These are phyloP conservation scores for Clonostachys byssicola DNA, from an alignment of 2,329 filamentous ascomycete species.

Conservation along the genomic window DNA sequence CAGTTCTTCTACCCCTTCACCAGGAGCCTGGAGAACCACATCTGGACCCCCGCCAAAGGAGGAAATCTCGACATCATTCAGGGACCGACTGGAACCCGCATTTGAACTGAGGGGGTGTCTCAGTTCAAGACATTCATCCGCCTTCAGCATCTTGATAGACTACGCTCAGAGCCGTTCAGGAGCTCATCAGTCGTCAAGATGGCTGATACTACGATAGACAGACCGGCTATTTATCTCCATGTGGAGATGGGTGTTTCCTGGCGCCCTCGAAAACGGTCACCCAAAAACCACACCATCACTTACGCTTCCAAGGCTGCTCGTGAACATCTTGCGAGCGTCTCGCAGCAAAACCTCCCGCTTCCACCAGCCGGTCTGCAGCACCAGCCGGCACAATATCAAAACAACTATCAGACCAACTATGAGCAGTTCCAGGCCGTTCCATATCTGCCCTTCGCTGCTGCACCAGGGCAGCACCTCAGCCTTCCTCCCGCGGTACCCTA, in stretches of 20 bases:
- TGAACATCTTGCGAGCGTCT: conserved; percentile 33
- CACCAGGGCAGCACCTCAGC: not conserved
- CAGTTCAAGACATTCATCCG: not conserved
- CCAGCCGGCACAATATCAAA: conserved; percentile 8
- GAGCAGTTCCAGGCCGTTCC: not conserved
- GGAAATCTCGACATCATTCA: too few relatives aligned
- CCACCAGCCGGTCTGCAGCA: conserved; percentile 37
- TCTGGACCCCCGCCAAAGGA: too few relatives aligned
- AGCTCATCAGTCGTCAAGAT: conserved; percentile 8
- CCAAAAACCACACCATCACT: conserved; percentile 36
- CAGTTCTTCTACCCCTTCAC: too few relatives aligned
- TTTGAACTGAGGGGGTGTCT: too few relatives aligned
- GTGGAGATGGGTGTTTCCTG: conserved; percentile 49
- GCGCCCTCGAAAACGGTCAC: conserved; percentile 29
- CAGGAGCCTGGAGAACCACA: too few relatives aligned
- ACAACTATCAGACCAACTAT: not conserved
- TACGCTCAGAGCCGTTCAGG: not conserved
- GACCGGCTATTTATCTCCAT: conserved; percentile 37
- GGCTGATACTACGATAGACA: conserved; percentile 6
- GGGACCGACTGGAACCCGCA: too few relatives aligned
- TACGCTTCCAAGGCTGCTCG: conserved; percentile 42
- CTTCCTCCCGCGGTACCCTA: not conserved
- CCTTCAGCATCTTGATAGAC: not conserved
- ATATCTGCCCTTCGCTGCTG: not conserved
- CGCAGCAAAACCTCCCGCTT: conserved; percentile 38